Evolutionary conservation across 345 rosid genomes (phyloP).

Genomic region (Mallotus nudiflorus): DNA sequence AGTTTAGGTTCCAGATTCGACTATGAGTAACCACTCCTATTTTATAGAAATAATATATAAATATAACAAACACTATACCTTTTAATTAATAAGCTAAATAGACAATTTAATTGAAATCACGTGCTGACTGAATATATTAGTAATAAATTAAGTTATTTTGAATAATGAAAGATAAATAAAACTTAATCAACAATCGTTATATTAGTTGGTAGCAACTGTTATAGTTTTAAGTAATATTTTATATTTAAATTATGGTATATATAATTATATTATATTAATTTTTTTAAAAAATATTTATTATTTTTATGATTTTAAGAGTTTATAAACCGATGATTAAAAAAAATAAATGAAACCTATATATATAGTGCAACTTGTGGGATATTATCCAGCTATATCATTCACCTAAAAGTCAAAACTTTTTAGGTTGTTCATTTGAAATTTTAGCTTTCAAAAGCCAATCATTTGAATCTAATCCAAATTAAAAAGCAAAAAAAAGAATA

Average conservation of each 20-base stretch:
- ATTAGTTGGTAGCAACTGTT: too few species aligned
- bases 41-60: too few species aligned
- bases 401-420: constrained; percentile 17
- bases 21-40: neutral
- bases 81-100: neutral
- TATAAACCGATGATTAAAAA: too few species aligned
- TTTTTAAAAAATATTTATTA: too few species aligned
- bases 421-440: constrained; percentile 8
- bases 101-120: neutral
- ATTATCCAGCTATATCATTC: constrained; percentile 15
- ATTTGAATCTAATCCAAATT: constrained; percentile 13
- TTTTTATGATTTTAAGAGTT: too few species aligned
- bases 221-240: too few species aligned
- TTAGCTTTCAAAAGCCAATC: neutral
- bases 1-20: too few species aligned
- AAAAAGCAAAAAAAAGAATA: neutral
- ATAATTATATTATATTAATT: too few species aligned
- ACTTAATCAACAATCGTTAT: too few species aligned
- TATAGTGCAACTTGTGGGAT: constrained; percentile 8
- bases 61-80: neutral
- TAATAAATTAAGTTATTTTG: neutral
- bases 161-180: neutral
- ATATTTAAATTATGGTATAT: too few species aligned
- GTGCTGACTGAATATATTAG: neutral
- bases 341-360: too few species aligned